These are phyloP conservation scores for Smittium culicis DNA, from an alignment of 371 early-diverging fungal species.

Conservation along the genomic window DNA sequence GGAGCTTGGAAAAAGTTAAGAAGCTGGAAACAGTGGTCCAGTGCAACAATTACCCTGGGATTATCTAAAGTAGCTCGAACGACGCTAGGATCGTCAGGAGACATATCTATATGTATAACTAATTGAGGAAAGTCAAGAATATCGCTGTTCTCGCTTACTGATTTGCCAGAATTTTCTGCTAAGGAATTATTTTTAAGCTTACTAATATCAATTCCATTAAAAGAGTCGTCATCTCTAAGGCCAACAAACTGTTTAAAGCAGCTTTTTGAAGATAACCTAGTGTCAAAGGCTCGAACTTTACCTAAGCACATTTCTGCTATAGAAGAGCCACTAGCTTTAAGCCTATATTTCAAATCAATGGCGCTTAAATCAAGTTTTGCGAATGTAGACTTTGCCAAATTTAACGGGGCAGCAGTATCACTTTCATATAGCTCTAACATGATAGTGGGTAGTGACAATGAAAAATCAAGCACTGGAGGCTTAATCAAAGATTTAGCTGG, in stretches of 20 bases:
- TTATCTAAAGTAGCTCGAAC: conserved; percentile 62
- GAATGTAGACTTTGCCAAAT: conserved; percentile 28
- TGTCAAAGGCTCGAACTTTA: conserved; percentile 63
- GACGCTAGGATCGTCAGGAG: conserved; percentile 24
- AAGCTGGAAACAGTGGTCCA: conserved; percentile 20
- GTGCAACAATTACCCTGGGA: conserved; percentile 35
- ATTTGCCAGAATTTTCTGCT: not conserved
- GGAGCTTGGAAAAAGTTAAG: conserved; percentile 18
- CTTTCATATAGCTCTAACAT: conserved; percentile 52
- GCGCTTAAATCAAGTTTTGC: conserved; percentile 34
- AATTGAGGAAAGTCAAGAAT: conserved; percentile 56
- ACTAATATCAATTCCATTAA: not conserved
- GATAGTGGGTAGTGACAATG: conserved; percentile 33
- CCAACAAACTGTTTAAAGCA: conserved; percentile 70
- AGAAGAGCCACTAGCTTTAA: conserved; percentile 44
- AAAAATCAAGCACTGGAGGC: conserved; percentile 16
- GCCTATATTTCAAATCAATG: conserved; percentile 45
- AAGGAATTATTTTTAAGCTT: not conserved
- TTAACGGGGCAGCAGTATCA: conserved; percentile 29
- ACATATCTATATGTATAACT: conserved; percentile 35
- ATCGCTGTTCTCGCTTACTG: conserved; percentile 20
- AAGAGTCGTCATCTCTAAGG: conserved; percentile 5
- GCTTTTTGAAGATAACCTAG: conserved; percentile 52
- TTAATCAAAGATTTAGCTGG: conserved; percentile 11
- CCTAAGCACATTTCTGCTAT: conserved; percentile 57